Conservation (phyloP, 2,329 filamentous ascomycete species). For the Aspergillus eucalypticola region DNA sequence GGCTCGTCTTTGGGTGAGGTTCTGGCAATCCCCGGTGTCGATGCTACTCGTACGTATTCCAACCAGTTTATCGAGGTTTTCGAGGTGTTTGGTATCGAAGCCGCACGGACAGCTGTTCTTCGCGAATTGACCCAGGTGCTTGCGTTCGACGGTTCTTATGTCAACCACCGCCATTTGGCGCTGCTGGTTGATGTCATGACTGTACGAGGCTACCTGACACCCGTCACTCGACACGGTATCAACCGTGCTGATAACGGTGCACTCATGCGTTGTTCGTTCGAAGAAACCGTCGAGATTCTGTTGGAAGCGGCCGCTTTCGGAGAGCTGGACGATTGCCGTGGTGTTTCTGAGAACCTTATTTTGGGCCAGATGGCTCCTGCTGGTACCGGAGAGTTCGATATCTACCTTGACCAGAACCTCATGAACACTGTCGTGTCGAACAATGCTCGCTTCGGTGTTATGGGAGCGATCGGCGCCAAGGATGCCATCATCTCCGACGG, state of each 20-base stretch:
- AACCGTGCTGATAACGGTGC: conserved; percentile 97
- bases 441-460: conserved; percentile 80
- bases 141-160: conserved; percentile 98
- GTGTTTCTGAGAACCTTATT: conserved; percentile 99
- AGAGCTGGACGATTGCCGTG: conserved; percentile 94
- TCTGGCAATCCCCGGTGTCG: conserved; percentile 82
- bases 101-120: conserved; percentile 80
- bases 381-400: conserved; percentile 94
- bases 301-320: conserved; percentile 92
- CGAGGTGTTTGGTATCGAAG: conserved; percentile 94
- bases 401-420: conserved; percentile 92
- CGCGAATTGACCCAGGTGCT: conserved; percentile 88
- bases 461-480: conserved; percentile 76
- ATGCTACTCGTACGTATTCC: conserved; percentile 81
- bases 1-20: conserved; percentile 85
- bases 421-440: conserved; percentile 92
- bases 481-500: conserved; percentile 71
- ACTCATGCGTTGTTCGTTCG: conserved; percentile 98
- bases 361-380: conserved; percentile 95
- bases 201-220: conserved; percentile 87
- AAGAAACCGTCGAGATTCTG: conserved; percentile 97
- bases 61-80: conserved; percentile 96
- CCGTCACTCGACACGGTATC: conserved; percentile 96
- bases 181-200: conserved; percentile 98
- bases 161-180: conserved; percentile 97